phyloP scores from a whole-genome alignment of 805 yeast genomes.

The Nematodospora valgi region DNA sequence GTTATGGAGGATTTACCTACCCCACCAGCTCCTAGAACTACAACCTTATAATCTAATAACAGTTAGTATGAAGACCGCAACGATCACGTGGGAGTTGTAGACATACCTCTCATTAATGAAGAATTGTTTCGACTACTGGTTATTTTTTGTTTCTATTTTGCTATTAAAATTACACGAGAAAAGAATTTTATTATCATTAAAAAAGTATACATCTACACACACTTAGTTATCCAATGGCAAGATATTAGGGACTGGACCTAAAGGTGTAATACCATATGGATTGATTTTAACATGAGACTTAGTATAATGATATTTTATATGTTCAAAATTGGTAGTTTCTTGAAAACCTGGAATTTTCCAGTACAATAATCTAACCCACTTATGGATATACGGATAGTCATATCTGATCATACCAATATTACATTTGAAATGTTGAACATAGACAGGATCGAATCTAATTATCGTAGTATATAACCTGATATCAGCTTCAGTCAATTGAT shows the following conservation, averaged over 20 bases:
- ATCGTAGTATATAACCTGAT: constrained; percentile 83
- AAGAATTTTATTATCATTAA: not conserved
- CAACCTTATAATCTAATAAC: constrained; percentile 72
- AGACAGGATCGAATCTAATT: constrained; percentile 87
- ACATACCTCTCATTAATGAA: constrained; percentile 17
- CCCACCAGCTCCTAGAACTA: constrained; percentile 95
- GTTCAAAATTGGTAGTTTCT: constrained; percentile 81
- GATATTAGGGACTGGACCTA: constrained; percentile 84
- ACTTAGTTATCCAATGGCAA: constrained; percentile 18
- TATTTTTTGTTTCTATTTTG: not conserved
- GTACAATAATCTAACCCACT: constrained; percentile 80
- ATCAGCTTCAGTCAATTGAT: constrained; percentile 83
- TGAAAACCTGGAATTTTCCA: constrained; percentile 73
- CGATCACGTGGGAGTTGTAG: no score
- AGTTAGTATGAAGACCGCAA: constrained; percentile 6
- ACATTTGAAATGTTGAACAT: constrained; percentile 94
- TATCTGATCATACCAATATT: constrained; percentile 76
- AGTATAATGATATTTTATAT: constrained; percentile 89
- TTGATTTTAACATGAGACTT: constrained; percentile 78
- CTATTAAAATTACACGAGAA: not conserved
- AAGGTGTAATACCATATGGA: constrained; percentile 78
- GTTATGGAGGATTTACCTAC: constrained; percentile 94
- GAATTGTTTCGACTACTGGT: no score
- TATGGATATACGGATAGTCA: constrained; percentile 74
- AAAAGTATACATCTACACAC: not conserved